Percentiles rank a stretch among this genome's conserved stretches.
These are phyloP conservation scores for Friedmanniomyces endolithicus DNA, from an alignment of 495 filamentous ascomycete genomes.

Conservation along the genomic window DNA sequence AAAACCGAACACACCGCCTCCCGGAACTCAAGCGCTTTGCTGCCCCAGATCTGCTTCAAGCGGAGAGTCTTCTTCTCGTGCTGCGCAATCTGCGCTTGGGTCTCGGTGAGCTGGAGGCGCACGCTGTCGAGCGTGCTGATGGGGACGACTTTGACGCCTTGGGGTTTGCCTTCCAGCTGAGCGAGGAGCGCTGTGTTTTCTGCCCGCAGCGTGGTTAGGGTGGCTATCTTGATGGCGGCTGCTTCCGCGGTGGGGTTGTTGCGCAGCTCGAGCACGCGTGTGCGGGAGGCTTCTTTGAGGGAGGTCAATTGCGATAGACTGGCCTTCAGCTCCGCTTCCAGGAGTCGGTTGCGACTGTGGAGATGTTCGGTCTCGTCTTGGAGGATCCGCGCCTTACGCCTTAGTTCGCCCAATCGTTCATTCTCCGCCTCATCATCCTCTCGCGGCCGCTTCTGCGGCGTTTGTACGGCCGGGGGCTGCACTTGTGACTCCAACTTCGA, in stretches of 20 bases:
- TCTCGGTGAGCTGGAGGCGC: constrained; percentile 57
- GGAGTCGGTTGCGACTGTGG: constrained; percentile 50
- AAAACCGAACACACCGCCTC: constrained; percentile 80
- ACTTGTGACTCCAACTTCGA: constrained; percentile 39
- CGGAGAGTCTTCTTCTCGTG: constrained; percentile 74
- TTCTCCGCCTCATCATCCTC: constrained; percentile 47
- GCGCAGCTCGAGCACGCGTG: constrained; percentile 73
- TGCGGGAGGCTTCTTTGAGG: constrained; percentile 60
- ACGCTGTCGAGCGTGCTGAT: constrained; percentile 60
- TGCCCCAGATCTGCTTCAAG: constrained; percentile 77
- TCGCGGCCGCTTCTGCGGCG: constrained; percentile 47
- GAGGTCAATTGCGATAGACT: constrained; percentile 55
- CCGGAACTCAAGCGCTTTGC: constrained; percentile 83
- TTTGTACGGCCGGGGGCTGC: constrained; percentile 26
- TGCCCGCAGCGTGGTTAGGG: constrained; percentile 58
- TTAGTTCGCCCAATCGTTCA: constrained; percentile 69
- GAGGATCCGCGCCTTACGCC: constrained; percentile 71
- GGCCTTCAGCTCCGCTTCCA: constrained; percentile 65
- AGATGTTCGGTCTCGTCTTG: constrained; percentile 63
- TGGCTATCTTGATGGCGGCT: constrained; percentile 68
- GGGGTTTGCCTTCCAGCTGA: constrained; percentile 48
- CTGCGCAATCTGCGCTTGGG: constrained; percentile 59
- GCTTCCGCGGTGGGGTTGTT: constrained; percentile 77
- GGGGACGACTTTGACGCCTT: constrained; percentile 47
- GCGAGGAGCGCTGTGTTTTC: constrained; percentile 77